Conservation (phyloP, 768 basidiomycete genomes). For the Rhodotorula taiwanensis region DNA sequence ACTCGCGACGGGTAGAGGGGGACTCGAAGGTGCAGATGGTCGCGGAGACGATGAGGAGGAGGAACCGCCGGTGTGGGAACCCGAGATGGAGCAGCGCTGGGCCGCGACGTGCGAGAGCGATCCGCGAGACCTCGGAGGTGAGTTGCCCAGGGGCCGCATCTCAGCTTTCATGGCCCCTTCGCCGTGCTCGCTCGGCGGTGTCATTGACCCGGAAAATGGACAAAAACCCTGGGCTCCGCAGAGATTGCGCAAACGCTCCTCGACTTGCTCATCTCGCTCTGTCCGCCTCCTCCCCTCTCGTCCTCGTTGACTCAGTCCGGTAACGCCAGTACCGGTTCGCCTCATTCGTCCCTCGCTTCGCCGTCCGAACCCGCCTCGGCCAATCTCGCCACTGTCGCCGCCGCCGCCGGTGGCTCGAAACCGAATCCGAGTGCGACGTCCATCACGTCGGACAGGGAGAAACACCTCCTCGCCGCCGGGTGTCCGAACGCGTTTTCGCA, state of each 20-base stretch:
- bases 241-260: slow-evolving; percentile 34
- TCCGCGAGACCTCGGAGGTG: slow-evolving; percentile 25
- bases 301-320: neutral
- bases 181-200: too few species aligned
- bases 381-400: neutral
- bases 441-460: slow-evolving; percentile 5
- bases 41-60: neutral
- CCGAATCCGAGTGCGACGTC: neutral
- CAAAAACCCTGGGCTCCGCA: neutral
- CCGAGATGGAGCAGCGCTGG: slow-evolving; percentile 1
- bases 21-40: too few species aligned
- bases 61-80: too few species aligned
- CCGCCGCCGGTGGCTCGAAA: neutral
- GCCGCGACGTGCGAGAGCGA: slow-evolving; percentile 1
- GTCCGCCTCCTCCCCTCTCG: slow-evolving; percentile 9
- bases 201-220: too few species aligned
- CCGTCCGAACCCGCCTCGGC: slow-evolving; percentile 11
- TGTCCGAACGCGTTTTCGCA: slow-evolving; percentile 22
- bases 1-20: neutral
- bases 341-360: slow-evolving; percentile 14
- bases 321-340: neutral
- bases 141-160: neutral
- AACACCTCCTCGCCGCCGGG: slow-evolving; percentile 17
- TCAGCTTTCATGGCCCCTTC: neutral
- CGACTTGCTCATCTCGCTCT: slow-evolving; percentile 29